Evolutionary conservation across 1,284 basidiomycete species (phyloP).

Genomic region (Mycena sp.): DNA sequence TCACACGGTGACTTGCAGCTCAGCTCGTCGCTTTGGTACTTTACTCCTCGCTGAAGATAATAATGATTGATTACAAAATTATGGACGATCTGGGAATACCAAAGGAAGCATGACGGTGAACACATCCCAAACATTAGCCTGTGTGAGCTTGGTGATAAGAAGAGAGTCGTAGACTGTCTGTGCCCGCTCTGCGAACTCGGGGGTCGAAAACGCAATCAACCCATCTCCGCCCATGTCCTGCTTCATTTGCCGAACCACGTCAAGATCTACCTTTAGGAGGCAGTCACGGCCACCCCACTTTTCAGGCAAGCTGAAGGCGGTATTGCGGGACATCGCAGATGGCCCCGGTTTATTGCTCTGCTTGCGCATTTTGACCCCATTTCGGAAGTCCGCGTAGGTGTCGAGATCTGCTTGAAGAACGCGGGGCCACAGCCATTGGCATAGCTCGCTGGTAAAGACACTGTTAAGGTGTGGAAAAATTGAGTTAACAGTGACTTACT

Average conservation of each 20-base stretch:
- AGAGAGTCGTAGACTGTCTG: conserved; percentile 29
- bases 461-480: background rate
- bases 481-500: conserved; percentile 30
- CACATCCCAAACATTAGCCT: conserved; percentile 36
- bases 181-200: conserved; percentile 29
- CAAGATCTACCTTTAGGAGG: conserved; percentile 34
- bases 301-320: conserved; percentile 33
- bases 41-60: no score
- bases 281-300: conserved; percentile 34
- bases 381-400: conserved; percentile 32
- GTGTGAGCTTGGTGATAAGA: conserved; percentile 17
- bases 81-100: conserved; percentile 24
- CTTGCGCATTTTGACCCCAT: conserved; percentile 30
- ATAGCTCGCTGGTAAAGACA: conserved; percentile 34
- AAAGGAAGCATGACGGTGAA: conserved; percentile 33
- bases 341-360: conserved; percentile 40
- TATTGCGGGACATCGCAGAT: conserved; percentile 39
- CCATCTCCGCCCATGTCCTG: conserved; percentile 31
- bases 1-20: no score
- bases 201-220: conserved; percentile 32
- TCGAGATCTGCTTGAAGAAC: conserved; percentile 35
- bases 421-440: conserved; percentile 42
- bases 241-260: conserved; percentile 36
- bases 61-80: no score
- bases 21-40: no score